Evolutionary conservation across 495 filamentous ascomycete genomes (phyloP), one percentile per base, ranked within the genome.

Genomic region (Cudoniella acicularis): DNA sequence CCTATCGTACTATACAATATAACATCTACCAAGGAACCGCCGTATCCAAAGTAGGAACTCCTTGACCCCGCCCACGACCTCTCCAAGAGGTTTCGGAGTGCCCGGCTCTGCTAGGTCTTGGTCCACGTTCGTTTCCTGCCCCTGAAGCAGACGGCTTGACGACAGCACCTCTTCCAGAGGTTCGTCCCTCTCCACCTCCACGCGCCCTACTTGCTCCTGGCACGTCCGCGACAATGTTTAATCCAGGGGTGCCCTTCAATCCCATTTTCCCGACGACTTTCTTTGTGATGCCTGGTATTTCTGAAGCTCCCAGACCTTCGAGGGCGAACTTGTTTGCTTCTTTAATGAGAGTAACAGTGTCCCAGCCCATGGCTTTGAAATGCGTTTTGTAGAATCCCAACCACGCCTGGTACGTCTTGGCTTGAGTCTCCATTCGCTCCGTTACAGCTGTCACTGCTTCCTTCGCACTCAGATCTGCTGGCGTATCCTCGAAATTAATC

Each of bases 321-420:
- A 66, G 25, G 10, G 78, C 75, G 57, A 72, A 77, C 20, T 69
- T 65, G 54, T 83, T 83, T 0, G 72, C 79, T 56, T 77, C 60
- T 25, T 49, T 45, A 0, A 83, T 77, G 3, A 83, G 62, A 16
- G 67, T 57, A 16, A 25, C 59, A 4, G 57, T 61, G 64, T 76
- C 69, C 65, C 78, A 70, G 10, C 62, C 46, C 18, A 82, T 47
- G 18, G 70, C 67, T 62, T 79, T 79, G n/a, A 67, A 16, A 59
- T 71, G 70, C n/a, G 62, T 70, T 61, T 82, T 82, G 67, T 81
- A 75, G 64, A 71, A 83, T n/a, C 79, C 79, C 21, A 77, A 60
- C 74, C 74, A 67, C 2, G 60, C 70, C 57, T 70, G 66, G 53
- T 77, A 75, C 16, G 65, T 61, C 61, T 64, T 74, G 2, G 40